Evolutionary conservation across 2,329 filamentous ascomycete genomes (phyloP).

Genomic region (Magnaporthiopsis poae): DNA sequence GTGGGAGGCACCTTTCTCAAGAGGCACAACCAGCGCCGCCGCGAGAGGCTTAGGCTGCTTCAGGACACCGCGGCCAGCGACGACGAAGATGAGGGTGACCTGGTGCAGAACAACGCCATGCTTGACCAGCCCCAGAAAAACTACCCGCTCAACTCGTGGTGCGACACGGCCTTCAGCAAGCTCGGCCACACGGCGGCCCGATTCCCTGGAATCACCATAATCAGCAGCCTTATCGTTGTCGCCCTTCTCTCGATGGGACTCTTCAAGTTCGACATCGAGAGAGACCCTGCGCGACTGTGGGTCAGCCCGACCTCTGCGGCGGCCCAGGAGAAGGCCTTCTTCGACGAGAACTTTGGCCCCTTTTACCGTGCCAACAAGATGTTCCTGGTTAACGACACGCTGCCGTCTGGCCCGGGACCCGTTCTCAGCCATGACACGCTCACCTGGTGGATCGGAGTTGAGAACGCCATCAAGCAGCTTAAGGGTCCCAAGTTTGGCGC

Average conservation of each 20-base stretch:
- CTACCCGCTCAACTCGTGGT: conserved; percentile 75
- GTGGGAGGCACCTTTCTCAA: conserved; percentile 68
- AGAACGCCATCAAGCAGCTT: conserved; percentile 63
- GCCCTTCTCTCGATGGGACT: conserved; percentile 75
- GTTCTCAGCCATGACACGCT: conserved; percentile 84
- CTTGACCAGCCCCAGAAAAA: conserved; percentile 65
- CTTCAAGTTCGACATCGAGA: conserved; percentile 81
- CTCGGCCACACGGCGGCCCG: conserved; percentile 72
- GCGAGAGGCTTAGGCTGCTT: conserved; percentile 73
- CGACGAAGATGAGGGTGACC: conserved; percentile 85
- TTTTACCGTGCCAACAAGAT: conserved; percentile 92
- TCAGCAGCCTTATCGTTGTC: conserved; percentile 63
- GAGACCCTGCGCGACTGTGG: conserved; percentile 84
- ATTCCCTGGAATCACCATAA: conserved; percentile 77
- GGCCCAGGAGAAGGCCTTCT: conserved; percentile 86
- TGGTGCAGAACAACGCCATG: conserved; percentile 66
- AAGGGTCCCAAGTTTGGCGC: conserved; percentile 60
- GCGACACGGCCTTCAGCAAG: conserved; percentile 68
- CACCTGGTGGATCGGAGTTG: conserved; percentile 87
- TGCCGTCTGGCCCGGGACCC: conserved; percentile 52
- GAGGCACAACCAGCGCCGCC: conserved; percentile 62
- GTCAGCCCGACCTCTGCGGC: conserved; percentile 89
- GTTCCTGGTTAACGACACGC: conserved; percentile 84
- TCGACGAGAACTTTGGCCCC: conserved; percentile 84
- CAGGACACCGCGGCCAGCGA: conserved; percentile 78